Evolutionary conservation across 2,329 filamentous ascomycete genomes (phyloP), one percentile per base, ranked within the genome.

Genomic region (Orbilia quercus): DNA sequence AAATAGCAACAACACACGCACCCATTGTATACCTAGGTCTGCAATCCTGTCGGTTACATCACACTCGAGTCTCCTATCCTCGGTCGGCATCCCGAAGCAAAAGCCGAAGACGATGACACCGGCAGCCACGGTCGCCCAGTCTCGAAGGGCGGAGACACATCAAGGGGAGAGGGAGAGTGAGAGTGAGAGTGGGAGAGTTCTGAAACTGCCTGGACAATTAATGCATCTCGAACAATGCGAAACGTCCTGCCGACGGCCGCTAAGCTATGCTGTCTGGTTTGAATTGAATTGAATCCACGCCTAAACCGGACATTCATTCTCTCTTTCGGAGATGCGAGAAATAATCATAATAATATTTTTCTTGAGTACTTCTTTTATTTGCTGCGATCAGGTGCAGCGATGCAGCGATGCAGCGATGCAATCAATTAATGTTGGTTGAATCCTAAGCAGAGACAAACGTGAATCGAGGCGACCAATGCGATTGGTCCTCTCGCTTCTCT

Each of bases 391-490:
- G n/a, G n/a, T n/a, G n/a, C n/a, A n/a, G n/a, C n/a, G n/a, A n/a
- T n/a, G n/a, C n/a, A n/a, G n/a, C 28, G 9, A 31, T 31, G 28
- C 9, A 31, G 28, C 5, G 28, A 31, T 31, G 28, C 28, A 31
- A 5, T 28, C 22, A 7, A 20, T 5, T 31, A 9, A 7, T 20
- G 44, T 23, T 47, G 45, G 47, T 36, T 71, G 66, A 71, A 71
- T 71, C 66, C 66, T 71, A 71, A 50, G 58, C 45, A 23, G 22
- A 50, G 51, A 40, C 55, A 51, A 70, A 70, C 55, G 66, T 71
- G 66, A 71, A 62, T 51, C 50, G 58, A 63, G 57, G 66, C 66
- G 22, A 48, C 42, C 12, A 7, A 23, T 63, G 50, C 51, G 42
- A 71, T 71, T 71, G 66, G 66, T 36, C 47, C n/a, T 14, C 14